Evolutionary conservation across 1,284 basidiomycete species (phyloP).

Genomic region (Takashimella koratensis): DNA sequence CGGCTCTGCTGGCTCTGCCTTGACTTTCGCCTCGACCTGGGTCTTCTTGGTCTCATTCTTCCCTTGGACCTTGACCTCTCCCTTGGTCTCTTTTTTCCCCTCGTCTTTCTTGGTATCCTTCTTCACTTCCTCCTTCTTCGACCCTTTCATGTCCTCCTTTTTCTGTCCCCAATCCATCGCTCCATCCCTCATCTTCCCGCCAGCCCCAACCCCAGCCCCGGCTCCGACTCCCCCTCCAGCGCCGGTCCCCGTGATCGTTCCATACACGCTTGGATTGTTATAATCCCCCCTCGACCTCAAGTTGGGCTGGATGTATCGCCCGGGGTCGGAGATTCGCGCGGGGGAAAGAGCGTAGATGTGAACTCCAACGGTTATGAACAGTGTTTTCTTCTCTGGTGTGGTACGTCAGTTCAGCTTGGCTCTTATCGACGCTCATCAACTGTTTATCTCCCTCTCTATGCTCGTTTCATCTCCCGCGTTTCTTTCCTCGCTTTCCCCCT

Average conservation of each 20-base stretch:
- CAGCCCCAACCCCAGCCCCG: conserved; percentile 3
- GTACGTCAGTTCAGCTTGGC: too few species aligned
- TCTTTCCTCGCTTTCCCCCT: not conserved
- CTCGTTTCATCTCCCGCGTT: not conserved
- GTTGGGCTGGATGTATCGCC: conserved; percentile 10
- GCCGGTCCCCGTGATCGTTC: conserved; percentile 34
- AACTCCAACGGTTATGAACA: conserved; percentile 31
- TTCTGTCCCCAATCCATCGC: conserved; percentile 18
- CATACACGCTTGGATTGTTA: conserved; percentile 27
- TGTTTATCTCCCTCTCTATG: too few species aligned
- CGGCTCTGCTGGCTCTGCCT: not conserved
- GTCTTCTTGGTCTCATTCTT: not conserved
- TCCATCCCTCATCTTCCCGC: conserved; percentile 26
- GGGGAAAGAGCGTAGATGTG: conserved; percentile 41
- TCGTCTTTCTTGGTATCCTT: conserved; percentile 5
- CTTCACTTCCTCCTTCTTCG: conserved; percentile 13
- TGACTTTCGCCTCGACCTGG: not conserved
- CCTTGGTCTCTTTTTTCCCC: not conserved
- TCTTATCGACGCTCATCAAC: too few species aligned
- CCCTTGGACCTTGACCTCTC: not conserved
- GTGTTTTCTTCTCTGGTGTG: conserved; percentile 38
- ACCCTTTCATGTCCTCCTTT: conserved; percentile 8
- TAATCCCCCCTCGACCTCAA: conserved; percentile 6
- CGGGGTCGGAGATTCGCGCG: conserved; percentile 17
- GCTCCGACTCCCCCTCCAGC: conserved; percentile 4